Percentiles rank a stretch among this genome's conserved stretches.
Conservation (phyloP, 192 early-diverging fungal genomes). For the Gamsiella multidivaricata region DNA sequence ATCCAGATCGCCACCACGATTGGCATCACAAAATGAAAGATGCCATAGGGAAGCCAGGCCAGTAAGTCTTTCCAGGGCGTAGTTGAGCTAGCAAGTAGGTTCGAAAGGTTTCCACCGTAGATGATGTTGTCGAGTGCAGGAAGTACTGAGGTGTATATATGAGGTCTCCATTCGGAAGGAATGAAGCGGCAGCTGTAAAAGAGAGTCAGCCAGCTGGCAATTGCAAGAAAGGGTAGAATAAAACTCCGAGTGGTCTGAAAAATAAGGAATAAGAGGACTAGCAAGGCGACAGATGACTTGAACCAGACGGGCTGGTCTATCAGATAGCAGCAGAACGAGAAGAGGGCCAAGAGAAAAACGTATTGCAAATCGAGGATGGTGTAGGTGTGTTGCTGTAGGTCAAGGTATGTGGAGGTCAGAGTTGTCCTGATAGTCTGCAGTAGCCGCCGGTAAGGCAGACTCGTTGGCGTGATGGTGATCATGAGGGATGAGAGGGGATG, state of each 20-base stretch:
- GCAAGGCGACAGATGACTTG: conserved; percentile 21
- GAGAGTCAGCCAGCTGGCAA: conserved; percentile 62
- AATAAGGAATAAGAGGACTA: conserved; percentile 13
- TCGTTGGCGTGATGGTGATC: conserved; percentile 4
- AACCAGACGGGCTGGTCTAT: conserved; percentile 27
- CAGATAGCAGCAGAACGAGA: conserved; percentile 40
- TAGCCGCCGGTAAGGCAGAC: conserved; percentile 1
- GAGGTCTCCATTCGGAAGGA: conserved; percentile 58
- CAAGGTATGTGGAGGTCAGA: not conserved
- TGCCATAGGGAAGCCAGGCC: conserved; percentile 75
- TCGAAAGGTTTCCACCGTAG: conserved; percentile 69
- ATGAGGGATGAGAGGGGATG: not conserved
- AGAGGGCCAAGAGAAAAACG: conserved; percentile 38
- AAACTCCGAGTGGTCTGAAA: conserved; percentile 54
- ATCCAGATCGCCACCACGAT: conserved; percentile 63
- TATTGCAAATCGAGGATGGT: conserved; percentile 55
- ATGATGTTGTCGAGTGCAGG: conserved; percentile 70
- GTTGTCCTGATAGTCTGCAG: not conserved
- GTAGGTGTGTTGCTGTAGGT: conserved; percentile 29
- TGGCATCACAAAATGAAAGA: conserved; percentile 72
- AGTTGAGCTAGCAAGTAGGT: conserved; percentile 62
- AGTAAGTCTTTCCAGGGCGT: conserved; percentile 64
- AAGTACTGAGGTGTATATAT: conserved; percentile 69
- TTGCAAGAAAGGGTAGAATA: conserved; percentile 57
- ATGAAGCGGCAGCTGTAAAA: conserved; percentile 64